Evolutionary conservation across 768 basidiomycete genomes (phyloP).

Genomic region (Leccinum rimulosum): DNA sequence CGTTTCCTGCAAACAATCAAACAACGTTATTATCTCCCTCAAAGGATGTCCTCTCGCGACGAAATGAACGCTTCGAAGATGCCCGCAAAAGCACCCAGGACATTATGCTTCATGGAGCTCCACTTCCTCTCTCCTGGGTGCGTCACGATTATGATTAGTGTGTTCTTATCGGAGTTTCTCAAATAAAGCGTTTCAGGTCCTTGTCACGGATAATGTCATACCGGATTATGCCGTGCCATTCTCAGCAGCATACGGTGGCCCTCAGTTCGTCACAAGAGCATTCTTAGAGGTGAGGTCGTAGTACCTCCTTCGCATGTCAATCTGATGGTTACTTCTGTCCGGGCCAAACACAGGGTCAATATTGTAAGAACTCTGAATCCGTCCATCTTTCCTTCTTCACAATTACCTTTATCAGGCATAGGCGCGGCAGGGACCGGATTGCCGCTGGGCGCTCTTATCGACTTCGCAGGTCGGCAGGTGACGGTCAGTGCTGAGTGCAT

Average conservation of each 20-base stretch:
- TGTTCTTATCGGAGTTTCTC: not conserved
- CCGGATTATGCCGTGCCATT: slow-evolving; percentile 30
- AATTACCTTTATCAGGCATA: slow-evolving; percentile 15
- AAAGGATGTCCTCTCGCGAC: not conserved
- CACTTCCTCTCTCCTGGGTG: slow-evolving; percentile 29
- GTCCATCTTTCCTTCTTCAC: not conserved
- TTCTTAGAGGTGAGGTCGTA: slow-evolving; percentile 19
- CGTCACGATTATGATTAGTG: not conserved
- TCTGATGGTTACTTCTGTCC: not conserved
- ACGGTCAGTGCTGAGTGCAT: slow-evolving; percentile 14
- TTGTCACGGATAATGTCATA: slow-evolving; percentile 27
- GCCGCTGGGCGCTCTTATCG: slow-evolving; percentile 27
- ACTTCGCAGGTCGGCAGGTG: slow-evolving; percentile 19
- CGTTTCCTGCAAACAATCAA: slow-evolving; percentile 14
- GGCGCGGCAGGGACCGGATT: slow-evolving; percentile 28
- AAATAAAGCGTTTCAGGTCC: slow-evolving; percentile 13
- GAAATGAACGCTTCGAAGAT: slow-evolving; percentile 2
- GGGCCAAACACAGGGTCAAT: slow-evolving; percentile 20
- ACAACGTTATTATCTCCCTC: not conserved
- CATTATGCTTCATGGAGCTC: slow-evolving; percentile 19
- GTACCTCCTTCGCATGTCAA: not conserved
- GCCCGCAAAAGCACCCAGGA: slow-evolving; percentile 11
- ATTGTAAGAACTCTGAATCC: slow-evolving; percentile 17
- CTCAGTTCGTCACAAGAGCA: slow-evolving; percentile 29
- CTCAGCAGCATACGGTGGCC: slow-evolving; percentile 24